Evolutionary conservation across 2,329 filamentous ascomycete species (phyloP).

Genomic region (Emmonsiellopsis sp.): DNA sequence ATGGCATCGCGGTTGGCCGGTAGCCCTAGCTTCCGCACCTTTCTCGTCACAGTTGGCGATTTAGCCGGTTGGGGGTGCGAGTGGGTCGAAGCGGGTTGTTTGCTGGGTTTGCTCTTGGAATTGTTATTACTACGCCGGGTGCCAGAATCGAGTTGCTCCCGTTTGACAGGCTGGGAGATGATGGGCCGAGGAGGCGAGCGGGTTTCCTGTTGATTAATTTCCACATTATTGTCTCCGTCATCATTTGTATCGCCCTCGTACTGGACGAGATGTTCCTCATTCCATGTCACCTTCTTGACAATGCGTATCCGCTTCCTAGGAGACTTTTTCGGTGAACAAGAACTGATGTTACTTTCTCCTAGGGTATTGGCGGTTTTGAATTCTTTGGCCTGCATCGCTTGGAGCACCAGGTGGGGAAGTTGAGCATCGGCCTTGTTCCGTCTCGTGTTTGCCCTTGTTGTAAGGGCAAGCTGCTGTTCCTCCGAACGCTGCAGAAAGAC

Average conservation of each 20-base stretch:
- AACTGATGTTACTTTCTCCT: not conserved
- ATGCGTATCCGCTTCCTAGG: slow-evolving; percentile 5
- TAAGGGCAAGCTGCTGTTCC: slow-evolving; percentile 31
- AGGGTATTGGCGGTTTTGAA: not conserved
- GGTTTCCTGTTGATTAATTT: slow-evolving; percentile 6
- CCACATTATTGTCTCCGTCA: slow-evolving; percentile 5
- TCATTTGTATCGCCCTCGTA: slow-evolving; percentile 20
- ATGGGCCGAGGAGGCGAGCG: slow-evolving; percentile 3
- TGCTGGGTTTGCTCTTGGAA: slow-evolving; percentile 12
- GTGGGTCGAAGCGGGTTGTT: slow-evolving; percentile 12
- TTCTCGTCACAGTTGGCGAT: slow-evolving; percentile 10
- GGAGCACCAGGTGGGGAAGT: slow-evolving; percentile 18
- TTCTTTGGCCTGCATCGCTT: slow-evolving; percentile 2
- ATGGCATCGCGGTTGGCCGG: slow-evolving; percentile 6
- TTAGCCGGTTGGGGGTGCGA: slow-evolving; percentile 15
- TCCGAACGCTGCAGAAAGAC: slow-evolving; percentile 34
- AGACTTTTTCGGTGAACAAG: slow-evolving; percentile 1
- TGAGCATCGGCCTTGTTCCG: slow-evolving; percentile 31
- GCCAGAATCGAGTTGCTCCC: slow-evolving; percentile 16
- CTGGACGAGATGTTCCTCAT: slow-evolving; percentile 26
- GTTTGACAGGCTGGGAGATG: slow-evolving; percentile 14
- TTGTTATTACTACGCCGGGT: slow-evolving; percentile 14
- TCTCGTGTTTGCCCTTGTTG: slow-evolving; percentile 34
- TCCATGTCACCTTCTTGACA: slow-evolving; percentile 29
- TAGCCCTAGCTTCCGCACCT: slow-evolving; percentile 9